Conservation (phyloP, 1,284 basidiomycete genomes). For the Malassezia obtusa region DNA sequence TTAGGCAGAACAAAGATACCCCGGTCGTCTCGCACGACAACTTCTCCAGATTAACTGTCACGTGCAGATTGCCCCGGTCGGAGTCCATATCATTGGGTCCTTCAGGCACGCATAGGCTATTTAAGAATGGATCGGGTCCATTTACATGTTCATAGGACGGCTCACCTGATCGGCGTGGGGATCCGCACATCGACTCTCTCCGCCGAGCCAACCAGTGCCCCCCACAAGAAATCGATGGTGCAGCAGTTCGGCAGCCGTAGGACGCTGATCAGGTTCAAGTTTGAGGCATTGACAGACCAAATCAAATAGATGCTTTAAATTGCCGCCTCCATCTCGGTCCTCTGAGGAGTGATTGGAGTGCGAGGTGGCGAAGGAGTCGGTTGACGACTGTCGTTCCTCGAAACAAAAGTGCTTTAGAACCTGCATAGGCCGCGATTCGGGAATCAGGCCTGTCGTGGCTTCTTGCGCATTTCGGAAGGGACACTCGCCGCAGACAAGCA, state of each 20-base stretch:
- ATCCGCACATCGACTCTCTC: not conserved
- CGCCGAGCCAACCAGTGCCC: conserved; percentile 50
- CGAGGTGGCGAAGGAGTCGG: not conserved
- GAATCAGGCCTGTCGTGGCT: conserved; percentile 32
- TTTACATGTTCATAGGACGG: not conserved
- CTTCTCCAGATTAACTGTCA: no score
- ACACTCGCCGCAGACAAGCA: conserved; percentile 87
- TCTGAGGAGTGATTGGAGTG: not conserved
- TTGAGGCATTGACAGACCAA: conserved; percentile 69
- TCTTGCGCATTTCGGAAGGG: conserved; percentile 58
- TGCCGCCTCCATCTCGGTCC: conserved; percentile 62
- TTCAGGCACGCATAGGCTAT: no score
- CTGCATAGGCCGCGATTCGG: conserved; percentile 33
- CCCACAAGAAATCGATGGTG: conserved; percentile 68
- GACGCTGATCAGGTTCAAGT: conserved; percentile 54
- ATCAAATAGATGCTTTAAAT: conserved; percentile 66
- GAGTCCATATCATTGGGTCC: no score
- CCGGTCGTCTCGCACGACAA: no score
- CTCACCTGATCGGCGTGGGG: not conserved
- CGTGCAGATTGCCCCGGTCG: no score
- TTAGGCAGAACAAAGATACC: no score
- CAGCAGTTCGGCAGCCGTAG: conserved; percentile 70
- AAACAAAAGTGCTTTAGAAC: conserved; percentile 26
- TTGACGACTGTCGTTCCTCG: conserved; percentile 10
- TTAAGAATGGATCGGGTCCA: no score